A percentile compares a stretch with the other conserved stretches of the same genome.
Evolutionary conservation across 2,329 filamentous ascomycete species (phyloP).

Genomic region (Aspergillus sp.): DNA sequence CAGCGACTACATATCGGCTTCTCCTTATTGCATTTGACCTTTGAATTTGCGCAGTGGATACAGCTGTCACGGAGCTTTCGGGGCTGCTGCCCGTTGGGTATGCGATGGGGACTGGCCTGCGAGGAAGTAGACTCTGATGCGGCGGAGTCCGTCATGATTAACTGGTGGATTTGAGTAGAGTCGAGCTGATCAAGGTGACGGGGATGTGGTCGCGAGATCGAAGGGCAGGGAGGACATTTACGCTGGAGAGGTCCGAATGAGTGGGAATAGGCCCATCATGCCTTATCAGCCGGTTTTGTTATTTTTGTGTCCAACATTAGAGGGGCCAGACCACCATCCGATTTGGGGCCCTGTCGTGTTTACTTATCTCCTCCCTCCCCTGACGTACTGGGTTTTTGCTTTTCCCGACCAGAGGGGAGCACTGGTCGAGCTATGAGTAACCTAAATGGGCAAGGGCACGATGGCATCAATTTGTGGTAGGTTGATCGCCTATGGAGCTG

Average conservation of each 20-base stretch:
- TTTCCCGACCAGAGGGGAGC: neutral
- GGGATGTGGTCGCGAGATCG: neutral
- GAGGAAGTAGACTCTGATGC: neutral
- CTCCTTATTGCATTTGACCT: constrained; percentile 10
- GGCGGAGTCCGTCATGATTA: neutral
- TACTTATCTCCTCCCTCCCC: neutral
- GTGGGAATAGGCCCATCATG: neutral
- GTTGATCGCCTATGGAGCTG: neutral
- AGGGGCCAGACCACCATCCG: neutral
- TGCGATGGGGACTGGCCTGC: neutral
- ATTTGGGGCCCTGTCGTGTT: neutral
- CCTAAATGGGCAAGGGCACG: neutral
- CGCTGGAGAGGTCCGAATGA: neutral
- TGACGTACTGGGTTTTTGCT: neutral
- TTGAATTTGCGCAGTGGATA: constrained; percentile 8
- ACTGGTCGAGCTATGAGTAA: neutral
- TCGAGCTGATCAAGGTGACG: neutral
- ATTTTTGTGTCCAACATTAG: neutral
- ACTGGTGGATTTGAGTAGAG: neutral
- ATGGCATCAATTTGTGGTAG: neutral
- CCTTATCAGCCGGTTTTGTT: neutral
- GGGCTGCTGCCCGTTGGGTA: constrained; percentile 2
- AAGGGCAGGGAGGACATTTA: neutral
- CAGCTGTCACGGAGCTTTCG: constrained; percentile 11
- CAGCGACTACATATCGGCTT: constrained; percentile 7